Base-by-base conservation (phyloP, 495 filamentous ascomycete genomes). In the Podospora appendiculata region DNA sequence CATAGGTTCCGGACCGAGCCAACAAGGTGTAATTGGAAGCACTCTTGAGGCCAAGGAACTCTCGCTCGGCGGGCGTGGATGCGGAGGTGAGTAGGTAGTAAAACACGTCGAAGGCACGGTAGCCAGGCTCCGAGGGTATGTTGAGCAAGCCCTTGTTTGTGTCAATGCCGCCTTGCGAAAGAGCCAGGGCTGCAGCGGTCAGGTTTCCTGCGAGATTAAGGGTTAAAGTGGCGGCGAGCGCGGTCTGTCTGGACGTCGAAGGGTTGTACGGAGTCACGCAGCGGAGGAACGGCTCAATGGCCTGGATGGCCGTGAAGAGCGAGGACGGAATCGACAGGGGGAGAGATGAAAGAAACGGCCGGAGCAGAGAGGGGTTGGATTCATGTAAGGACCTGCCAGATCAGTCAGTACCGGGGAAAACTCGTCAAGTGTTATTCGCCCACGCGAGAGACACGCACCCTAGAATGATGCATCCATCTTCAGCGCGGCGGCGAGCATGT, bases 51-150 rank as follows among this genome's bases (percentile, higher is more conserved):
- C 85, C 84, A n/a, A 98, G 74, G 51, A 89, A 95, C 63, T 97
- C 90, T 38, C 90, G 79, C 71, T 98, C 93, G 1, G 90, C 89
- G 1, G 85, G 86, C 2, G 90, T 94, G 0, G 93, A 94, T 12
- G 89, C 85, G 32, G 87, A 88, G 1, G 91, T 94, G 18, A 96
- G 76, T 3, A 98, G 81, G 58, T 96, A 97, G 70, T 98, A 98
- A 67, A 97, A 98, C 32, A 91, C 94, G 63, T 98, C 91, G 59
- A 97, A 98, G n/a, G 92, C 93, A 52, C 93, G 84, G 63, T 87
- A 90, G 17, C 94, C 93, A 7, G 81, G 52, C 62, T 95, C 83
- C 0, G 81, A 66, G 0, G 93, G 88, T 25, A 97, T 79, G 38
- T 89, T 82, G 32, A 97, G 76, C 18, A 98, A 75, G 18, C 93